Percentiles rank a stretch among this genome's conserved stretches.
Evolutionary conservation across 305 asterid species (phyloP).

Genomic region (Lippia alba): DNA sequence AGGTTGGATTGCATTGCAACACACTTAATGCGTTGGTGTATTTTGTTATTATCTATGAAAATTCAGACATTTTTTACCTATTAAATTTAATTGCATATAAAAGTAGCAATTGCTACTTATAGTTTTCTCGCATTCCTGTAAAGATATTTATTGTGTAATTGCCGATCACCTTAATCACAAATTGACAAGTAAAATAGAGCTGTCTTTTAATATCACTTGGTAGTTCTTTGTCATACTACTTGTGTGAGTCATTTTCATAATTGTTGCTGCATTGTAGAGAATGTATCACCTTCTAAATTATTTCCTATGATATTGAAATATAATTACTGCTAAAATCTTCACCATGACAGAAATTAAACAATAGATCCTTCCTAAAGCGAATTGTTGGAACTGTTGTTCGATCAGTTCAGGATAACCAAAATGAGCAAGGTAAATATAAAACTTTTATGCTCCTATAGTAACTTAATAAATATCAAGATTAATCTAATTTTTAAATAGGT

Average conservation of each 20-base stretch:
- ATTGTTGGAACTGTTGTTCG: slow-evolving; percentile 96
- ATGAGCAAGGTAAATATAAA: slow-evolving; percentile 72
- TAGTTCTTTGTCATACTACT: neutral
- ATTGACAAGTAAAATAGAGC: too few species aligned
- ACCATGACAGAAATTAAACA: slow-evolving; percentile 69
- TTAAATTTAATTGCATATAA: neutral
- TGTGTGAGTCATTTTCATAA: slow-evolving; percentile 17
- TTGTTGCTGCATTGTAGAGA: slow-evolving; percentile 14
- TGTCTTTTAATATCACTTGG: too few species aligned
- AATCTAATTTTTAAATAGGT: slow-evolving; percentile 6
- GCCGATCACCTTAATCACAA: neutral
- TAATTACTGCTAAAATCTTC: slow-evolving; percentile 33
- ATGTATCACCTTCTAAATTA: slow-evolving; percentile 23
- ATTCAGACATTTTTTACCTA: slow-evolving; percentile 3
- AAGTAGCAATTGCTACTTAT: neutral
- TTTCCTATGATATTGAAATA: slow-evolving; percentile 25
- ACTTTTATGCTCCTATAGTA: slow-evolving; percentile 20
- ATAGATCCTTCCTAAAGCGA: slow-evolving; percentile 82
- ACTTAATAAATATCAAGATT: slow-evolving; percentile 18
- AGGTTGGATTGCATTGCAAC: slow-evolving; percentile 58
- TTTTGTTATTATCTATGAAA: slow-evolving; percentile 13
- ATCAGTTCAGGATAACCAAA: slow-evolving; percentile 96
- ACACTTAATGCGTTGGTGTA: slow-evolving; percentile 10
- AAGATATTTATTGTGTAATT: slow-evolving; percentile 11
- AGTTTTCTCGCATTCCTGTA: neutral